Evolutionary conservation across 805 yeast genomes (phyloP), one percentile per base, ranked within the genome.

Genomic region (Candida endomychidarum): DNA sequence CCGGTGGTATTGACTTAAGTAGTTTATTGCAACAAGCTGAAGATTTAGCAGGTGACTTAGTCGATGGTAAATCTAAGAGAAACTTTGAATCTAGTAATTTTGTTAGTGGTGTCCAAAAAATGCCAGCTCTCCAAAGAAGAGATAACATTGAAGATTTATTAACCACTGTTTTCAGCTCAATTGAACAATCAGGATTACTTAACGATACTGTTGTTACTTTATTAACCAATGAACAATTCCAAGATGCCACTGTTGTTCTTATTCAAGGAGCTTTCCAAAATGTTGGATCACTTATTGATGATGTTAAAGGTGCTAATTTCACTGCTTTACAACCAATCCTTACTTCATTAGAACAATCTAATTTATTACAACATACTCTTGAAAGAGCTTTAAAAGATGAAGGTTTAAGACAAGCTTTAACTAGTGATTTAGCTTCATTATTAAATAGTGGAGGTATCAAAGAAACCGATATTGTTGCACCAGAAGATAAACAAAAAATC

Each of bases 91-190:
- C 40, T 17, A 37, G 30, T 11, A 37, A 42, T 6, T 45, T 26
- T 26, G 38, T 24, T 21, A 6, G 31, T 24, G 36, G 28, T 4
- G 22, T 44, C 27, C 37, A 35, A 29, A 7, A 8, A 12, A 27
- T 42, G 15, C 26, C 17, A 20, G 3, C 10, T 3, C 18, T 45
- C 18, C 32, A 39, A 29, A 60, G 50, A 40, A 56, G 65, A 48
- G 63, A 56, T 46, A 61, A 61, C 36, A 45, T 60, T 32, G 58
- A 53, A 35, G 63, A 60, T 30, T 57, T 61, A 42, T 47, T 58
- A 21, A 49, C 54, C 15, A 61, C 65, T 7, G 46, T 61, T n/a
- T 51, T 61, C 26, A 30, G 48, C 2, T 47, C 65, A 3, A 53
- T 60, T 38, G 58, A 50, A 22, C 46, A 53, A 43, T 58, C 65